Evolutionary conservation across 208 protist species (phyloP).

Genomic region (Crithidia thermophila): DNA sequence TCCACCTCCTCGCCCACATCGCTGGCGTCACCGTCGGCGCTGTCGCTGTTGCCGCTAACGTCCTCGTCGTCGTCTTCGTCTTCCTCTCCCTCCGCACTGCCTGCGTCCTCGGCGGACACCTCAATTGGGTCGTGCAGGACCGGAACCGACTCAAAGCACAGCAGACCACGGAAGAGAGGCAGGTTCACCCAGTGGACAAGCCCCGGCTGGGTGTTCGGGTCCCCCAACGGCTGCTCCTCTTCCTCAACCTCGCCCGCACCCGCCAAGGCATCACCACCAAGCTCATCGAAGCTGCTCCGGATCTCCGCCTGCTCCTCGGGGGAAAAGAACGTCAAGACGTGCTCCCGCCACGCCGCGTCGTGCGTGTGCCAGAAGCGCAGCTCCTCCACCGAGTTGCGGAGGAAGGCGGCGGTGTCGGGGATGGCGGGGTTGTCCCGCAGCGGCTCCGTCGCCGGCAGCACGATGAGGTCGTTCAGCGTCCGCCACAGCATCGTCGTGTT

Average conservation of each 20-base stretch:
- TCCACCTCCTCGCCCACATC: too few species aligned
- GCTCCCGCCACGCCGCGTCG: slow-evolving; percentile 49
- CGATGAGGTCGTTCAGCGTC: slow-evolving; percentile 13
- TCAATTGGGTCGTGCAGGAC: not conserved
- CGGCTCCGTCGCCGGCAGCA: slow-evolving; percentile 8
- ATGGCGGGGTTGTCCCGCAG: slow-evolving; percentile 2
- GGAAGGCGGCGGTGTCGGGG: slow-evolving; percentile 8
- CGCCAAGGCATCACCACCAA: too few species aligned
- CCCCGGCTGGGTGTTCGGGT: not conserved
- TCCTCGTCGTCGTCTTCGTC: not conserved
- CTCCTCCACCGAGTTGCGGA: slow-evolving; percentile 56
- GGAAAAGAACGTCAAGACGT: slow-evolving; percentile 42
- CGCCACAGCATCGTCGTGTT: slow-evolving; percentile 28
- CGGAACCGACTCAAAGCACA: slow-evolving; percentile 58
- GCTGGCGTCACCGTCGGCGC: not conserved
- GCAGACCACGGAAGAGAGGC: slow-evolving; percentile 61
- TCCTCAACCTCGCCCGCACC: not conserved
- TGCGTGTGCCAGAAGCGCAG: slow-evolving; percentile 53
- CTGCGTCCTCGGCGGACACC: not conserved
- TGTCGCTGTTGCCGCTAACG: not conserved
- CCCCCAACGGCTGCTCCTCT: not conserved
- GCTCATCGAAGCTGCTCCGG: slow-evolving; percentile 18
- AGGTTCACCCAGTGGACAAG: slow-evolving; percentile 30
- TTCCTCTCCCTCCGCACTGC: not conserved
- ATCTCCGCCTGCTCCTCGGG: slow-evolving; percentile 28